Evolutionary conservation across 257 asterid species (phyloP), one percentile per base, ranked within the genome.

Genomic region (Scutellaria baicalensis): DNA sequence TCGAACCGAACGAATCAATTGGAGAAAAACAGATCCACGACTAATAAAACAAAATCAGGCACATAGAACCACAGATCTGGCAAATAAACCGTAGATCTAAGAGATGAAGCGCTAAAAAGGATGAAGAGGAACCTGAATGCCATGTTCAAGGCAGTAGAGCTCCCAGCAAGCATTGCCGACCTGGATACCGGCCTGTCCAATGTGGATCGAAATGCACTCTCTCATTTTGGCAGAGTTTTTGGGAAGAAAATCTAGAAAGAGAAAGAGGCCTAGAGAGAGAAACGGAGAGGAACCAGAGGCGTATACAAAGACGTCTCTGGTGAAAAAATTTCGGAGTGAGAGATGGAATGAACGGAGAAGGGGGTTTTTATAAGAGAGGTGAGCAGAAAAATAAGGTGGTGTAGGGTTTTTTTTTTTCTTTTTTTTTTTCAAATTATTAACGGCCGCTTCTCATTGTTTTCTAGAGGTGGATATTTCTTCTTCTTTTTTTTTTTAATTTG

Each of bases 131-230:
- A 89, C 97, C 95, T 89, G 82, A 44, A 92, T 83, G 54, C 97
- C 97, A 23, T 92, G 97, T 44, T 91, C 97, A 9, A 91, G 96
- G 85, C 97, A 91, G 88, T 91, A 91, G 5, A 91, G 95, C 76
- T 91, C 97, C 97, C 97, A 91, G 43, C 97, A 89, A 16, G 97
- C 91, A 63, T 91, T 91, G 18, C 97, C 97, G 79, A 91, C 97
- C 74, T 91, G 97, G 58, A 91, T 91, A 17, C 97, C 97, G 69
- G 97, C 97, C 84, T 91, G 97, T 12, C 97, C 97, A 36, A 91
- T 91, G 93, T 91, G 96, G 86, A 91, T 87, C 36, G 97, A 91
- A 59, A 91, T 91, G 96, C 97, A 91, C 83, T 91, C 97, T 64
- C 97, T 91, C 97, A 91, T 91, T 79, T 79, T 87, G 47, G 75